Evolutionary conservation across 768 basidiomycete genomes (phyloP).

Genomic region (Suillus subluteus): DNA sequence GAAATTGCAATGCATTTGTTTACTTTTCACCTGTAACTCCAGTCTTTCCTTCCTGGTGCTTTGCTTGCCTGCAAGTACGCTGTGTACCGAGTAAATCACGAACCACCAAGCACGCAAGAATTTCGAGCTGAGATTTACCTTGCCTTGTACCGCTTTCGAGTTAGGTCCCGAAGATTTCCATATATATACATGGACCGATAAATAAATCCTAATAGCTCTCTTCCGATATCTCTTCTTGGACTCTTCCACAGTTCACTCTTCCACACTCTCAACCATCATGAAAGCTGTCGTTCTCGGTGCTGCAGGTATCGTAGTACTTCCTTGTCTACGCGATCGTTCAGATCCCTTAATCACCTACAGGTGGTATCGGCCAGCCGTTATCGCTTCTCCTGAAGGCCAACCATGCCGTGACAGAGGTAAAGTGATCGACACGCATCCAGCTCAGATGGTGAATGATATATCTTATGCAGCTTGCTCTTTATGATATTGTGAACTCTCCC

Average conservation of each 20-base stretch:
- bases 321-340: conserved; percentile 1
- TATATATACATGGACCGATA: neutral
- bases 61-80: neutral
- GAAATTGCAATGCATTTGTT: neutral
- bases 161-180: neutral
- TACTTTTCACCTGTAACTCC: neutral
- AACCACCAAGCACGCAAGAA: neutral
- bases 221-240: conserved; percentile 10
- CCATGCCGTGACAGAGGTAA: conserved; percentile 76
- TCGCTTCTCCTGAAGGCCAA: conserved; percentile 90
- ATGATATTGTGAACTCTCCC: conserved; percentile 97
- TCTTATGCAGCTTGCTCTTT: conserved; percentile 71
- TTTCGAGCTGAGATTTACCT: neutral
- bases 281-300: conserved; percentile 97
- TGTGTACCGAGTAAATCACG: neutral
- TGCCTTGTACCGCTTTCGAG: neutral
- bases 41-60: neutral
- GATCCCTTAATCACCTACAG: conserved; percentile 40
- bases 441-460: conserved; percentile 10
- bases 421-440: conserved; percentile 10
- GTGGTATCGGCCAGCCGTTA: conserved; percentile 97
- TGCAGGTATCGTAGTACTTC: conserved; percentile 58
- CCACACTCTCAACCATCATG: conserved; percentile 28
- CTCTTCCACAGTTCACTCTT: conserved; percentile 1
- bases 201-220: neutral